These are phyloP conservation scores for Fraxinus latifolia DNA, from an alignment of 305 asterid species.

Conservation along the genomic window DNA sequence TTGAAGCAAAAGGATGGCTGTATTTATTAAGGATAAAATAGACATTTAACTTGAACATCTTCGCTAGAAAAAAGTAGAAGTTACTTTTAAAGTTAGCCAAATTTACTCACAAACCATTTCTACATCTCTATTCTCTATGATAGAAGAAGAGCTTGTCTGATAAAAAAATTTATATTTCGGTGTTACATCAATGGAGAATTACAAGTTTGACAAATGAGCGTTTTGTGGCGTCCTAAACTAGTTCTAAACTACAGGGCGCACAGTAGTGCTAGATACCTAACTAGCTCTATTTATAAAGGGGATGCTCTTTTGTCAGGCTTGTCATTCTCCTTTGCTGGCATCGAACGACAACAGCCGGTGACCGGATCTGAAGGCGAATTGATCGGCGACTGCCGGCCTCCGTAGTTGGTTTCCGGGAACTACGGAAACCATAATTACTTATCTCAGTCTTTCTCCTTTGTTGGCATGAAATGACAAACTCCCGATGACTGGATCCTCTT, in stretches of 20 bases:
- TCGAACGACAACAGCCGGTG: slow-evolving; percentile 22
- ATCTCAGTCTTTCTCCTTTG: not conserved
- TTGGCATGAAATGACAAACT: not conserved
- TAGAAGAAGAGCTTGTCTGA: not conserved
- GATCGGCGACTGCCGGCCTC: not conserved
- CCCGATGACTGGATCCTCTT: not conserved
- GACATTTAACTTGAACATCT: not conserved
- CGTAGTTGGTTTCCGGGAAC: not conserved
- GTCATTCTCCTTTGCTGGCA: slow-evolving; percentile 36
- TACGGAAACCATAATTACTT: not conserved
- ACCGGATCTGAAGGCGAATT: slow-evolving; percentile 6
- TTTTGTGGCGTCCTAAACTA: not conserved
- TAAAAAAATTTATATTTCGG: not conserved
- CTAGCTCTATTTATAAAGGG: not conserved
- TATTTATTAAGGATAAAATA: too few species aligned
- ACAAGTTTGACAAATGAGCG: slow-evolving; percentile 35
- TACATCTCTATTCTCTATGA: not conserved
- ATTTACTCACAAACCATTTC: not conserved
- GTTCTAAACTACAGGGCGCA: not conserved
- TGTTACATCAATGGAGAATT: slow-evolving; percentile 32
- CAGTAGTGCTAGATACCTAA: not conserved
- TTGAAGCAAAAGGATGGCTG: too few species aligned
- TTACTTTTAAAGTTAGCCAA: not conserved
- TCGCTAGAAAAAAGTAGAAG: not conserved
- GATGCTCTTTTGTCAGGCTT: slow-evolving; percentile 37